Percentiles rank a stretch among this genome's conserved stretches.
Conservation (phyloP, 495 filamentous ascomycete genomes). For the Neurospora sp. region DNA sequence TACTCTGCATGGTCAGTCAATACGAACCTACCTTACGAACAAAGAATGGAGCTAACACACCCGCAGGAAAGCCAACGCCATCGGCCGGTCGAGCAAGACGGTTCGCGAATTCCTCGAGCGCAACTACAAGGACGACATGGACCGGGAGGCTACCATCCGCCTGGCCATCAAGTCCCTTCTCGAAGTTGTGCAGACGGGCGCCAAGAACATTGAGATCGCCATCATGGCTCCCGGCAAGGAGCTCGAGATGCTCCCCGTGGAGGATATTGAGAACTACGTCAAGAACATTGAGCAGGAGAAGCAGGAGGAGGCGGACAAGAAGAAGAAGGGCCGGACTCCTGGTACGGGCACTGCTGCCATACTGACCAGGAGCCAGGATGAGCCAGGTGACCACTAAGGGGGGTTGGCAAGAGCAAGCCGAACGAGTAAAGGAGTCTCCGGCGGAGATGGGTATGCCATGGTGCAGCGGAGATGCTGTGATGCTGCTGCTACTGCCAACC, state of each 20-base stretch:
- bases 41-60: not conserved
- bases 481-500: not conserved
- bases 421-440: not conserved
- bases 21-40: not conserved
- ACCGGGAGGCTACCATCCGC: conserved; percentile 91
- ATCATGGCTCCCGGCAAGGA: conserved; percentile 92
- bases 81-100: conserved; percentile 95
- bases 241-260: conserved; percentile 89
- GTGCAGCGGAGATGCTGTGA: not conserved
- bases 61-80: conserved; percentile 94
- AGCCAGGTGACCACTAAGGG: conserved; percentile 20
- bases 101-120: conserved; percentile 96
- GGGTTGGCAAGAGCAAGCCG: not conserved
- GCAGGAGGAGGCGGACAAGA: conserved; percentile 94
- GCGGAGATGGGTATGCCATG: not conserved
- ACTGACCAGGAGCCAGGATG: conserved; percentile 56
- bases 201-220: conserved; percentile 99
- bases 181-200: conserved; percentile 96
- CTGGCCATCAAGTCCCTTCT: conserved; percentile 94
- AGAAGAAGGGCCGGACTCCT: conserved; percentile 75
- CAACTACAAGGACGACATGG: conserved; percentile 96
- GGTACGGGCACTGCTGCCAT: conserved; percentile 73
- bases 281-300: conserved; percentile 99
- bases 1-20: conserved; percentile 84
- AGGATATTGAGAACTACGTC: conserved; percentile 92